phyloP scores from a whole-genome alignment of 768 basidiomycete species.

The Macrolepiota fuliginosa region DNA sequence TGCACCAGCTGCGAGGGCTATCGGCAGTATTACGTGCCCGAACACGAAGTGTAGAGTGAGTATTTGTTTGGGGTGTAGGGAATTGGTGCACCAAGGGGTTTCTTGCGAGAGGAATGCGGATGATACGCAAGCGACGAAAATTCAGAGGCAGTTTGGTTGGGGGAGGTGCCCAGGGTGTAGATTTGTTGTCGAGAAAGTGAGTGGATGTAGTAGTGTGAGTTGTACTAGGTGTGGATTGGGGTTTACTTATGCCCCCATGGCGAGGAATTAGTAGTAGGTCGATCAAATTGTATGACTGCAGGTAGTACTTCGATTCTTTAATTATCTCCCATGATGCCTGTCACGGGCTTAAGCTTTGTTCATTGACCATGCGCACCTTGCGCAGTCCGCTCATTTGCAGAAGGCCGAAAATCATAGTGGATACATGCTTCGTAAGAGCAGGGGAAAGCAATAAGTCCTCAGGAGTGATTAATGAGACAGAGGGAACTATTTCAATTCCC shows the following conservation, averaged over 20 bases:
- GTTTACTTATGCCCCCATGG: neutral
- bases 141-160: slow-evolving; percentile 6
- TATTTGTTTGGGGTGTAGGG: slow-evolving; percentile 7
- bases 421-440: neutral
- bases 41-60: neutral
- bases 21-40: neutral
- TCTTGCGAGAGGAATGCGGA: slow-evolving; percentile 4
- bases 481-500: neutral
- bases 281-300: neutral
- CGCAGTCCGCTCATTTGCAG: neutral
- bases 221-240: slow-evolving; percentile 3
- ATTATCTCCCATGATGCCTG: neutral
- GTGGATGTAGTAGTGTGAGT: neutral
- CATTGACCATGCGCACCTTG: neutral
- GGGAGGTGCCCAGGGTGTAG: slow-evolving; percentile 10
- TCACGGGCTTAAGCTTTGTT: neutral
- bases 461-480: neutral
- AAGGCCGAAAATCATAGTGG: too few species aligned
- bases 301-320: neutral
- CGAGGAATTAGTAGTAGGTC: neutral
- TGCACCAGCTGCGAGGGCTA: neutral
- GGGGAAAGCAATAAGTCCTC: neutral
- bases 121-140: neutral
- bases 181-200: slow-evolving; percentile 6
- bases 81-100: neutral